phyloP scores from a whole-genome alignment of 768 basidiomycete genomes.

The Podaxis sp. region DNA sequence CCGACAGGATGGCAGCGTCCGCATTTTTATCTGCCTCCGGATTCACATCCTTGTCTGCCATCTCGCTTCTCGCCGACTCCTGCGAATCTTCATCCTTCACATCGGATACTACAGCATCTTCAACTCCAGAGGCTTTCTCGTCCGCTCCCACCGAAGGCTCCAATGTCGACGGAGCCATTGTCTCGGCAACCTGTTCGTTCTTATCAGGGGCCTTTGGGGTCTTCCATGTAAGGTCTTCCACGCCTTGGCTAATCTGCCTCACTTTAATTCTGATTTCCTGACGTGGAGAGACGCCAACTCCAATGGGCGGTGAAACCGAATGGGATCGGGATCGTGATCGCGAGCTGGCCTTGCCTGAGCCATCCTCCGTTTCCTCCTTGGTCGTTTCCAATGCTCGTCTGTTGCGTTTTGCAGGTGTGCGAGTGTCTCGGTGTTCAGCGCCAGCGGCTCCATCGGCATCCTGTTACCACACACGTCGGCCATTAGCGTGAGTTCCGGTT shows the following conservation, averaged over 20 bases:
- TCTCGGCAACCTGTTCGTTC: slow-evolving; percentile 21
- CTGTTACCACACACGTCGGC: slow-evolving; percentile 26
- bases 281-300: slow-evolving; percentile 57
- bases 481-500: slow-evolving; percentile 13
- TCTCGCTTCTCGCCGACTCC: slow-evolving; percentile 10
- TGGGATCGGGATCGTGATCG: slow-evolving; percentile 43
- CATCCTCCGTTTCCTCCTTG: slow-evolving; percentile 58
- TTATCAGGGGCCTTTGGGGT: slow-evolving; percentile 40
- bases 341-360: slow-evolving; percentile 28
- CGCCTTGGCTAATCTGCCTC: slow-evolving; percentile 75
- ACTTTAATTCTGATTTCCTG: slow-evolving; percentile 72
- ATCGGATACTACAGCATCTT: slow-evolving; percentile 12
- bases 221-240: slow-evolving; percentile 75
- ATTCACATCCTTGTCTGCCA: slow-evolving; percentile 7
- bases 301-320: slow-evolving; percentile 43
- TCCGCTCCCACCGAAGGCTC: slow-evolving; percentile 13
- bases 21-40: not conserved
- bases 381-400: slow-evolving; percentile 59
- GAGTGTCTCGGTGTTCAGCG: slow-evolving; percentile 47
- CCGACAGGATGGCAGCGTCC: not conserved
- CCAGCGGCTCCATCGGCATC: slow-evolving; percentile 36
- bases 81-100: slow-evolving; percentile 12
- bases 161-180: slow-evolving; percentile 3
- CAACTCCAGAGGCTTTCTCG: slow-evolving; percentile 9
- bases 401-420: slow-evolving; percentile 77